Percentiles rank a stretch among this genome's conserved stretches.
These are phyloP conservation scores for Aspergillus diversus DNA, from an alignment of 495 filamentous ascomycete genomes.

Conservation along the genomic window DNA sequence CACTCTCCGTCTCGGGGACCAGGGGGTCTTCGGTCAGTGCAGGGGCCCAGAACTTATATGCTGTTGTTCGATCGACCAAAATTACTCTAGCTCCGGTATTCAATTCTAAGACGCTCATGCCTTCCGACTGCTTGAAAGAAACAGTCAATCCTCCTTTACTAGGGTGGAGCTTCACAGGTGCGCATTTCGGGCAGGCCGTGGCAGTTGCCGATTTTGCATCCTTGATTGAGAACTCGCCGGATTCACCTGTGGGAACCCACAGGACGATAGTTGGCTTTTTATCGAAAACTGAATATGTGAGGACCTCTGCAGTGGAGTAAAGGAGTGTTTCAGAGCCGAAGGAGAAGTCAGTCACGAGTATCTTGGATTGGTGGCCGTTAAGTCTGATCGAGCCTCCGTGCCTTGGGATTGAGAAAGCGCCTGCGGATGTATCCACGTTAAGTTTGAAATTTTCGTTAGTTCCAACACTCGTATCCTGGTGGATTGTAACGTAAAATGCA, in stretches of 20 bases:
- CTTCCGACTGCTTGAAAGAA: conserved; percentile 47
- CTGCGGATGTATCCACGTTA: conserved; percentile 56
- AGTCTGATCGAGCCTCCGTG: conserved; percentile 47
- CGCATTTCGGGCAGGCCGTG: conserved; percentile 35
- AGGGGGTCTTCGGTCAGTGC: conserved; percentile 54
- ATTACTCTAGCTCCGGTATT: conserved; percentile 47
- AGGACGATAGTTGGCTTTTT: conserved; percentile 52
- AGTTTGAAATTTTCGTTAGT: conserved; percentile 55
- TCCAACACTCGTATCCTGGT: conserved; percentile 49
- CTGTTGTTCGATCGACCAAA: conserved; percentile 54
- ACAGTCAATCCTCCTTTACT: conserved; percentile 40
- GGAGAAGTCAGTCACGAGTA: conserved; percentile 60
- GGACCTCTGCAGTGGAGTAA: conserved; percentile 63
- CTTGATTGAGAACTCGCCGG: conserved; percentile 57
- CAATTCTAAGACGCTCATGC: conserved; percentile 52
- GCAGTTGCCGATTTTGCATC: conserved; percentile 45
- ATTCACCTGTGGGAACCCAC: conserved; percentile 57
- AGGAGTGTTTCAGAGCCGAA: conserved; percentile 55
- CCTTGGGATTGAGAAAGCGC: conserved; percentile 49
- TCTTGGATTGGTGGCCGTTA: conserved; percentile 64
- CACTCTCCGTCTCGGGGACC: conserved; percentile 47
- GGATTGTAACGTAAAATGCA: conserved; percentile 60
- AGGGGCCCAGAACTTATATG: conserved; percentile 61
- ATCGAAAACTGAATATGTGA: conserved; percentile 56
- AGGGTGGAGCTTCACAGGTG: conserved; percentile 41